Evolutionary conservation across 257 asterid genomes (phyloP).

Genomic region (Solanum gandarillasii): DNA sequence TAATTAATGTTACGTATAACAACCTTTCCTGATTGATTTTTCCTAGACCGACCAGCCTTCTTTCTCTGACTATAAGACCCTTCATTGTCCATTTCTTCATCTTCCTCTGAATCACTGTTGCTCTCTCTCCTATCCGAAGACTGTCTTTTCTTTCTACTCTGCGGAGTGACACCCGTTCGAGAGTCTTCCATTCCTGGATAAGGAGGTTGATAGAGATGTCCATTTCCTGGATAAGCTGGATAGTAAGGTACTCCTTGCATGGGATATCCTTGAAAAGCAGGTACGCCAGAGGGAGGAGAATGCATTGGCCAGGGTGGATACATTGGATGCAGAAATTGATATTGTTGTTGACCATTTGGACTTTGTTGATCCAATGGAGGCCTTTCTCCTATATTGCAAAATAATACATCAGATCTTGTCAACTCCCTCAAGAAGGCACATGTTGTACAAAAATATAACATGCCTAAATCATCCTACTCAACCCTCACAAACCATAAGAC

Average conservation of each 20-base stretch:
- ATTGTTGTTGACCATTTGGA: slow-evolving; percentile 52
- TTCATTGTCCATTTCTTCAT: slow-evolving; percentile 26
- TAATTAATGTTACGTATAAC: slow-evolving; percentile 41
- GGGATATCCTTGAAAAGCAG: slow-evolving; percentile 71
- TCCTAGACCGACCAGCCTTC: slow-evolving; percentile 28
- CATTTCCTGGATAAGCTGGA: slow-evolving; percentile 56
- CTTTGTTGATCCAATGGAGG: slow-evolving; percentile 36
- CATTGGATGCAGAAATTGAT: slow-evolving; percentile 50
- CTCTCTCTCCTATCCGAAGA: slow-evolving; percentile 38
- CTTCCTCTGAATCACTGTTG: slow-evolving; percentile 37
- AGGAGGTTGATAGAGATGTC: slow-evolving; percentile 54
- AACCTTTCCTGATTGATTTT: slow-evolving; percentile 29
- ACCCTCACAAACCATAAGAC: not conserved
- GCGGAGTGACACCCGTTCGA: slow-evolving; percentile 24
- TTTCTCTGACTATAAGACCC: slow-evolving; percentile 32
- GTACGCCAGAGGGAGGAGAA: slow-evolving; percentile 47
- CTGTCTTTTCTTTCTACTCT: slow-evolving; percentile 34
- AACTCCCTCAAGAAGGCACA: slow-evolving; percentile 2
- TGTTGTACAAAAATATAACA: not conserved
- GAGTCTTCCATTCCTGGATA: slow-evolving; percentile 49
- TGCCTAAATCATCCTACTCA: not conserved
- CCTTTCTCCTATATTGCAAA: slow-evolving; percentile 24
- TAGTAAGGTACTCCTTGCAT: slow-evolving; percentile 89
- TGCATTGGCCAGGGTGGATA: slow-evolving; percentile 82
- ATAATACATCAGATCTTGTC: slow-evolving; percentile 1